Percentiles rank a stretch among this genome's conserved stretches.
These are phyloP conservation scores for Termitomyces bulborhizus DNA, from an alignment of 768 basidiomycete species.

Conservation along the genomic window DNA sequence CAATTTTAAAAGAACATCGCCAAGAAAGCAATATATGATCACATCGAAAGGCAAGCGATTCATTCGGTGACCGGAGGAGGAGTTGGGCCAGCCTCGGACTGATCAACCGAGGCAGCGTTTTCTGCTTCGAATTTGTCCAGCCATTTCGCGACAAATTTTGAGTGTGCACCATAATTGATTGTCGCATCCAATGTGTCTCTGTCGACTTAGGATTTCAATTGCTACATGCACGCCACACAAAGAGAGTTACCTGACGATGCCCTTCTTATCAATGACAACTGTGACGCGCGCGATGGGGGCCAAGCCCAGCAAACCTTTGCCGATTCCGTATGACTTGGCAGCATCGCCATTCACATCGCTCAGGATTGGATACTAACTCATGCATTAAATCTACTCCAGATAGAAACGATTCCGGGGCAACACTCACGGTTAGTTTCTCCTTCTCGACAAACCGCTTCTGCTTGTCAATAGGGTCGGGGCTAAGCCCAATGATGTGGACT, in stretches of 20 bases:
- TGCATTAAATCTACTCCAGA: too few relatives aligned
- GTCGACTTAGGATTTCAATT: not conserved
- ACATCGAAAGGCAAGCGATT: not conserved
- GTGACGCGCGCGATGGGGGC: slow-evolving; percentile 57
- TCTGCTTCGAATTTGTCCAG: slow-evolving; percentile 34
- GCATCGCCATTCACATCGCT: slow-evolving; percentile 63
- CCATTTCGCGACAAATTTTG: slow-evolving; percentile 67
- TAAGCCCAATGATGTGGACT: slow-evolving; percentile 68
- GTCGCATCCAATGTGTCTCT: slow-evolving; percentile 58
- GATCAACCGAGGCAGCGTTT: not conserved
- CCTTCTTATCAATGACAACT: slow-evolving; percentile 69
- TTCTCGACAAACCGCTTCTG: slow-evolving; percentile 74
- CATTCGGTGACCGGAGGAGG: not conserved
- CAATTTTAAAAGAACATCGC: not conserved
- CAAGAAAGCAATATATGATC: not conserved
- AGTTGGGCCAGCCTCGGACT: not conserved
- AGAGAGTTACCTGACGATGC: slow-evolving; percentile 50
- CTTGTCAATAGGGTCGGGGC: slow-evolving; percentile 63
- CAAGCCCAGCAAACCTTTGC: slow-evolving; percentile 63
- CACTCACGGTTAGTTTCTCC: slow-evolving; percentile 53
- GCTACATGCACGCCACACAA: not conserved
- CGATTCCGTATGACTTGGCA: slow-evolving; percentile 60
- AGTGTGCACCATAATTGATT: slow-evolving; percentile 59
- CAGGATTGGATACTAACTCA: slow-evolving; percentile 67
- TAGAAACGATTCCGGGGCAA: too few relatives aligned